phyloP scores from a whole-genome alignment of 768 basidiomycete species.

The Pisolithus sp. region DNA sequence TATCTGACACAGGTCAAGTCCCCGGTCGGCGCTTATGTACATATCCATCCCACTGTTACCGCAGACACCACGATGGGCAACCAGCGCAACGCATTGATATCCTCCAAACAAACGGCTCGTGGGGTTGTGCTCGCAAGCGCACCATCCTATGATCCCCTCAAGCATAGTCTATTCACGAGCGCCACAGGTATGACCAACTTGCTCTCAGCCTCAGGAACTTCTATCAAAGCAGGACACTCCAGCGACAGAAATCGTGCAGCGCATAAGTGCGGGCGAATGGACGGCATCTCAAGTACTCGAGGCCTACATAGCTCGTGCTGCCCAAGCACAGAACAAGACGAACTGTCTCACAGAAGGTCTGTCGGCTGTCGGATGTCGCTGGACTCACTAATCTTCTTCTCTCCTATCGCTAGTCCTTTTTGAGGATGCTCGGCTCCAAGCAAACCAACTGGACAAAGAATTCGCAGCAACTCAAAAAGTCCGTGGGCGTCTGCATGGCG shows the following conservation, averaged over 20 bases:
- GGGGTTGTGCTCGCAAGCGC: not conserved
- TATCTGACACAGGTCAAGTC: too few species aligned
- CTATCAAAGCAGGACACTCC: not conserved
- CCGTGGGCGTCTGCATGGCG: conserved; percentile 71
- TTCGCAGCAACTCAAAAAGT: conserved; percentile 50
- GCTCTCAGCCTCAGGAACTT: not conserved
- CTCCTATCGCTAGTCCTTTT: conserved; percentile 54
- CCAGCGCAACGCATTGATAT: not conserved
- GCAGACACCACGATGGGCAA: not conserved
- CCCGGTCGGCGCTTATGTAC: not conserved
- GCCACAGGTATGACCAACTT: not conserved
- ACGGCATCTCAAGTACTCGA: conserved; percentile 39
- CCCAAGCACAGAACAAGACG: conserved; percentile 53
- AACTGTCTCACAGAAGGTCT: conserved; percentile 80
- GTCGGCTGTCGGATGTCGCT: conserved; percentile 5
- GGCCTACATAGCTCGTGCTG: conserved; percentile 42
- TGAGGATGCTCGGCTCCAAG: conserved; percentile 55
- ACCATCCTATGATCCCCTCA: not conserved
- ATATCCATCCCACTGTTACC: not conserved
- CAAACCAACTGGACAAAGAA: conserved; percentile 59
- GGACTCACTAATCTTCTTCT: not conserved
- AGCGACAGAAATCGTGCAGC: conserved; percentile 41
- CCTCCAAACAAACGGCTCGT: not conserved
- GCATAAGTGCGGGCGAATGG: conserved; percentile 36
- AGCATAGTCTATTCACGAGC: not conserved